phyloP scores from a whole-genome alignment of 306 rosid species.

The Cucurbita pepo region DNA sequence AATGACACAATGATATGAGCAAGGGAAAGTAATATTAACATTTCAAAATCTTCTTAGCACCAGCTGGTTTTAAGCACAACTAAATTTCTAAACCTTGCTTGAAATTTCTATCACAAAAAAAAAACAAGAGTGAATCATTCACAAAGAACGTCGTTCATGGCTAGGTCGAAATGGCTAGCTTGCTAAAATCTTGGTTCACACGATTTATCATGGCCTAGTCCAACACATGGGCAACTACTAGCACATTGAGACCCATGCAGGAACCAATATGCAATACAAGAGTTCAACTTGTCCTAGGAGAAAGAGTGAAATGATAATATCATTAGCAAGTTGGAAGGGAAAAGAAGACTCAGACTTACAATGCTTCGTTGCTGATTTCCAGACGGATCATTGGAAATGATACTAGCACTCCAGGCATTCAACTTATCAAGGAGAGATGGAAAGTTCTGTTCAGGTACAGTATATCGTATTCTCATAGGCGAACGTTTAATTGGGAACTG shows the following conservation, averaged over 20 bases:
- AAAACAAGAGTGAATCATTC: not conserved
- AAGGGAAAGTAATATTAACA: not conserved
- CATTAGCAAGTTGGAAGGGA: not conserved
- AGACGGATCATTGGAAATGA: slow-evolving; percentile 50
- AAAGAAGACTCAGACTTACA: slow-evolving; percentile 26
- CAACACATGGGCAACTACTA: not conserved
- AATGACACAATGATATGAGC: not conserved
- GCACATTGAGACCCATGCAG: not conserved
- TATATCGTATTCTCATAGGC: slow-evolving; percentile 55
- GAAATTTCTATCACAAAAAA: not conserved
- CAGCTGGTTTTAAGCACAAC: not conserved
- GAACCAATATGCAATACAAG: not conserved
- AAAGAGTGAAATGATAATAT: not conserved
- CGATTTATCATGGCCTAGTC: not conserved
- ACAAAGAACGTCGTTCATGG: not conserved
- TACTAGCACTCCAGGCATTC: slow-evolving; percentile 47
- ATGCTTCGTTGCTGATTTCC: slow-evolving; percentile 39
- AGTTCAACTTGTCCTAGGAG: not conserved
- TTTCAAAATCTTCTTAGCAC: not conserved
- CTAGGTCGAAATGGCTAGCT: not conserved
- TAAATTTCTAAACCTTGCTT: not conserved
- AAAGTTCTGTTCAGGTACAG: slow-evolving; percentile 33
- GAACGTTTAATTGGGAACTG: slow-evolving; percentile 85
- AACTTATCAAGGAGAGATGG: slow-evolving; percentile 52
- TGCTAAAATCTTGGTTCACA: not conserved